Base-by-base conservation (phyloP, 352 stramenopile species). In the Globisporangium spiculum region DNA sequence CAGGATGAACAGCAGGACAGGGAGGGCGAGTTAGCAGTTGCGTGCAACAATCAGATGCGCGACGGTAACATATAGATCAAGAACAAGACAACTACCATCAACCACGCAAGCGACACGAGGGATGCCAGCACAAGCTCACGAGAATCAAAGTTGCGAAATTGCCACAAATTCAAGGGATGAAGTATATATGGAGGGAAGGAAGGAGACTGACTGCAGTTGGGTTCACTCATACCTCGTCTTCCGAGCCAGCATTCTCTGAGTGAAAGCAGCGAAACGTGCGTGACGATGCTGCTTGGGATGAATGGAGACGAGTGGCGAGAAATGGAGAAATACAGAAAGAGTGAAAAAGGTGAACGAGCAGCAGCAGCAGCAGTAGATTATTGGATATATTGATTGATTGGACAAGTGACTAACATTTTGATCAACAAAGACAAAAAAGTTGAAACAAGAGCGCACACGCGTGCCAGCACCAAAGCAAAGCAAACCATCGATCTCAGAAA, bases 1-100 rank as follows among this genome's bases (percentile, higher is more conserved):
- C 5, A 16, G 41, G n/a, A n/a, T n/a, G 41, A n/a, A n/a, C 41
- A 69, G 44, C 22, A 55, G 59, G 55, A 18, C 24, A 38, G 34
- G 41, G 2, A 57, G 26, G 44, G 16, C 32, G 55, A 48, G 48
- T 48, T 61, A 16, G 41, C 41, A 60, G 60, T 41, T 26, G 44
- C 60, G 60, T 12, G 38, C 24, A 57, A 27, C 36, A 4, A 18
- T 18, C 36, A 55, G 38, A 27, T 22, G 10, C 56, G 56, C 56
- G 56, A 24, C 32, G 56, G 56, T 61, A 61, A 61, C 56, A 61
- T 61, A 61, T 34, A 61, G 32, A 46, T 48, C 56, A 50, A 61
- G 20, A n/a, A 30, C 48, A 27, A 55, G 44, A 52, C 44, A 52
- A 20, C 44, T 9, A 48, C 41, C 41, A 48, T 48, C 54, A 26